Percentiles rank a stretch among this genome's conserved stretches.
phyloP scores from a whole-genome alignment of 768 basidiomycete species.

The Xanthoconium purpureum region DNA sequence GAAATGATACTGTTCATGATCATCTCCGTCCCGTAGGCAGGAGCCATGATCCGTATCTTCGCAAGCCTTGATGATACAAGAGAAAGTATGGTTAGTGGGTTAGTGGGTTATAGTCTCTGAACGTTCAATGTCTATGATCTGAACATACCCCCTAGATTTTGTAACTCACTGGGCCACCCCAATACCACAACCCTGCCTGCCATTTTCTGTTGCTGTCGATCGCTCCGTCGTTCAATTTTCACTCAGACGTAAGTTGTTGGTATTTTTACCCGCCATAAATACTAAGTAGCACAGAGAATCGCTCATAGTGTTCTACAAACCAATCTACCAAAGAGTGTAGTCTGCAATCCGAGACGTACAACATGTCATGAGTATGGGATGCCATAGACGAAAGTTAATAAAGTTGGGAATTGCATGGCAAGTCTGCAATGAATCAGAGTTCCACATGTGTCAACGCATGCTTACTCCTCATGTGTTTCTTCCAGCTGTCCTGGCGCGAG shows the following conservation, averaged over 20 bases:
- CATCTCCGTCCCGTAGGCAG: too few species aligned
- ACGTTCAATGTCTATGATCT: too few species aligned
- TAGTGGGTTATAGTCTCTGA: too few species aligned
- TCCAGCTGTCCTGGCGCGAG: constrained; percentile 22
- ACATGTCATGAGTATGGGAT: neutral
- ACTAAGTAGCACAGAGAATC: neutral
- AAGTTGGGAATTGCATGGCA: neutral
- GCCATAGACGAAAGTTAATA: neutral
- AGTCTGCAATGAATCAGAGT: neutral
- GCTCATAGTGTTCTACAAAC: neutral
- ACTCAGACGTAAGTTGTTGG: neutral
- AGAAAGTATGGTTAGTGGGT: too few species aligned
- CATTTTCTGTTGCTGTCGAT: neutral
- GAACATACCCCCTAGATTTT: too few species aligned
- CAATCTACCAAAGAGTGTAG: neutral
- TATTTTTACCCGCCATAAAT: too few species aligned
- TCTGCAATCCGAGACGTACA: too few species aligned
- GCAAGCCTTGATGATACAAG: too few species aligned
- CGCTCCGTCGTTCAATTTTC: neutral
- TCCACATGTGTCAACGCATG: neutral
- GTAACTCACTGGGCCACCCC: neutral
- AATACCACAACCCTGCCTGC: too few species aligned
- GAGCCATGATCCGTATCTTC: too few species aligned
- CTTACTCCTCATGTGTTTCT: constrained; percentile 8
- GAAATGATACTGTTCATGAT: too few species aligned